Base-by-base conservation (phyloP, 768 basidiomycete genomes). In the Crassisporium funariophilum region DNA sequence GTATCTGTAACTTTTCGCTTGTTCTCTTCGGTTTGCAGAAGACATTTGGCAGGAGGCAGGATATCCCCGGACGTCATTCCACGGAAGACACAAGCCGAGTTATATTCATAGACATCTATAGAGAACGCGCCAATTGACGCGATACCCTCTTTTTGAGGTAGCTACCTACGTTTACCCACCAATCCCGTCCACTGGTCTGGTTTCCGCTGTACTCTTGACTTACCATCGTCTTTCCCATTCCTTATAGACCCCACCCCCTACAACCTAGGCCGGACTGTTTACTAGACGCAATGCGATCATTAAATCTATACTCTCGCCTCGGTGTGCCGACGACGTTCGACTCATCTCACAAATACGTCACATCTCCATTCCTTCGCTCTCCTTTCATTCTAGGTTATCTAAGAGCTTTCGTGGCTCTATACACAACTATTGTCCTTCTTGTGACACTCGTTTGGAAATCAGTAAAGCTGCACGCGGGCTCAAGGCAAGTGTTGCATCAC, bases 321-420 rank as follows among this genome's bases (percentile, higher is more conserved):
- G 55, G 55, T 3, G 41, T 52, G 13, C 44, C 44, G 3, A n/a
- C 24, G 4, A 48, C 63, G 6, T 75, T 75, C 56, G 74, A 76
- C 54, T 55, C 69, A 1, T 12, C 49, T 1, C 54, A 65, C 50
- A 60, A 56, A 48, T 71, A 72, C 53, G 76, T 82, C 42, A 75
- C 82, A 4, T 82, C 79, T 0, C 75, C 73, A 5, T 41, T 79
- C 54, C 53, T 84, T 5, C 48, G 56, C 43, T 65, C 75, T 3
- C 72, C 81, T 11, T 16, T 53, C 12, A 47, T 60, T 16, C 72
- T 86, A 22, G 81, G 73, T 1, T 44, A 45, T 4, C 49, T 82
- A 23, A 72, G 84, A 34, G 56, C 77, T 21, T 44, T 72, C 2
- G 53, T 86, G 21, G 83, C 78, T 1, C 36, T 75, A 1, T 87